Conservation (phyloP, 2,329 filamentous ascomycete genomes). For the Calonectria naviculata region DNA sequence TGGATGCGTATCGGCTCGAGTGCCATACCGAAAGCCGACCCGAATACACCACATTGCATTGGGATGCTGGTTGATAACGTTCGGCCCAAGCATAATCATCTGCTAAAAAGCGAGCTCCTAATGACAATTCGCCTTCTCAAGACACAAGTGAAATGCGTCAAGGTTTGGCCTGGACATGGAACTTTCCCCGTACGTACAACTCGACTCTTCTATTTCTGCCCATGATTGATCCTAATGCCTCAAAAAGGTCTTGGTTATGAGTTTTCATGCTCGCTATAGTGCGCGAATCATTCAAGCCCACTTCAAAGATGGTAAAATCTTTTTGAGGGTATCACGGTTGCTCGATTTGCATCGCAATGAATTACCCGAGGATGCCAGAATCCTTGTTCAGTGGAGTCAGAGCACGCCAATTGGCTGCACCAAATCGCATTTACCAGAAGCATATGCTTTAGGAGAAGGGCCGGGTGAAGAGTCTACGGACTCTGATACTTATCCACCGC, state of each 20-base stretch:
- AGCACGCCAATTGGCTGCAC: neutral
- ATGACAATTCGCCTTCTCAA: neutral
- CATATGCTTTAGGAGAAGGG: neutral
- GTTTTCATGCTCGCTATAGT: neutral
- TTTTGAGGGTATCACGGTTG: neutral
- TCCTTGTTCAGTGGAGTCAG: neutral
- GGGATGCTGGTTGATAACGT: neutral
- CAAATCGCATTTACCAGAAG: neutral
- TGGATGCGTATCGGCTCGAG: neutral
- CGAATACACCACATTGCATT: neutral
- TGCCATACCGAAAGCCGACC: neutral
- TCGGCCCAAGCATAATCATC: neutral
- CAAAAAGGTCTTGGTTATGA: neutral
- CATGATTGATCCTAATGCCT: no score
- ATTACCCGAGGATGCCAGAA: neutral
- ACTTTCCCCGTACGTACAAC: neutral
- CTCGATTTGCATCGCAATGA: neutral
- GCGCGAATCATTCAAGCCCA: neutral
- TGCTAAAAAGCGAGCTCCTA: neutral
- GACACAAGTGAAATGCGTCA: neutral
- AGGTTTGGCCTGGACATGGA: neutral
- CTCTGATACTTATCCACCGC: neutral
- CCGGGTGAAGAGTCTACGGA: neutral
- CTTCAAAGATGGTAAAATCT: neutral
- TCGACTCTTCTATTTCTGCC: neutral